Evolutionary conservation across 495 filamentous ascomycete species (phyloP).

Genomic region (Xylaria palmicola): DNA sequence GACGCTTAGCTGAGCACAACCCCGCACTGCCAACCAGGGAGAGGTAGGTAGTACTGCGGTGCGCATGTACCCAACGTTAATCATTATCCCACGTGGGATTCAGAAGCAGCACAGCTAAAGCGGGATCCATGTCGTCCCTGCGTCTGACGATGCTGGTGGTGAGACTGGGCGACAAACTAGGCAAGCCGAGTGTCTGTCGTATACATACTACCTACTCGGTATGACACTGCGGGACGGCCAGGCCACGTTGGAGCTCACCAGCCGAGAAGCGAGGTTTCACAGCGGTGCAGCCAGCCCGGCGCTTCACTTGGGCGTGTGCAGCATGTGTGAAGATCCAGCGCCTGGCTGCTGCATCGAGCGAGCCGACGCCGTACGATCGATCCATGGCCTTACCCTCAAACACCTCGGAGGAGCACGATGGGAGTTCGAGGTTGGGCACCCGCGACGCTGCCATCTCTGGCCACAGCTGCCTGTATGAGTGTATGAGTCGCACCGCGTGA

Average conservation of each 20-base stretch:
- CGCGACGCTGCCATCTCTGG: too few relatives aligned
- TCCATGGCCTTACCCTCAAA: too few relatives aligned
- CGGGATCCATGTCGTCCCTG: background rate
- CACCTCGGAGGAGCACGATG: too few relatives aligned
- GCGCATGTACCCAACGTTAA: too few relatives aligned
- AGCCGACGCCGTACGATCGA: too few relatives aligned
- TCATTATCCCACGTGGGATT: conserved; percentile 14
- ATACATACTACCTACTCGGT: background rate
- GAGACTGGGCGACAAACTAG: conserved; percentile 7
- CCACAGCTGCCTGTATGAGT: too few relatives aligned
- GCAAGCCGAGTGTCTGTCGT: background rate
- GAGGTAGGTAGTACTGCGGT: too few relatives aligned
- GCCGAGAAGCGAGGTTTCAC: conserved; percentile 11
- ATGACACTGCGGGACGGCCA: conserved; percentile 1
- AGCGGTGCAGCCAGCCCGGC: conserved; percentile 9
- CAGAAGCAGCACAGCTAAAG: background rate
- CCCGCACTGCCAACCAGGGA: background rate
- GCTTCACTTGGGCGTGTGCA: background rate
- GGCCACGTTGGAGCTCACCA: conserved; percentile 9
- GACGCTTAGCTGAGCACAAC: background rate
- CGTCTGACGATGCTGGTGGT: conserved; percentile 5
- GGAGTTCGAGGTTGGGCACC: too few relatives aligned
- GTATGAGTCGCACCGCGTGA: too few relatives aligned
- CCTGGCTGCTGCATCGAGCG: too few relatives aligned
- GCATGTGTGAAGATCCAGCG: conserved; percentile 9